Conservation (phyloP, 2,329 filamentous ascomycete genomes). For the Keithomyces neogunnii region DNA sequence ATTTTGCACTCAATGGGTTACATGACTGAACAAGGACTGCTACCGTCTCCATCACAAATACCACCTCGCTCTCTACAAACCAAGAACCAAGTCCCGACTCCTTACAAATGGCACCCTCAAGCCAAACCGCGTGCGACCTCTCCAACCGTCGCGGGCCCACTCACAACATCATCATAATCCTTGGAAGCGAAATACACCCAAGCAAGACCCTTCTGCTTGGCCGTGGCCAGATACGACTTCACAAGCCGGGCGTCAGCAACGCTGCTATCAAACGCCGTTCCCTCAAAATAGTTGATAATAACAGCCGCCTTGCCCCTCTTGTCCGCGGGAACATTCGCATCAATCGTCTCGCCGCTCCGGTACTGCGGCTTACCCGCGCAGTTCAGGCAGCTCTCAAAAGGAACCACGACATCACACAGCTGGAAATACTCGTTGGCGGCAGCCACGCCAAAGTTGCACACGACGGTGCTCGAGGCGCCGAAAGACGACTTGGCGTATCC, state of each 20-base stretch:
- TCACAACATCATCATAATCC: constrained; percentile 1
- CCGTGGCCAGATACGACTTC: background rate
- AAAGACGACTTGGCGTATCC: constrained; percentile 7
- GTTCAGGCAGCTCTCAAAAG: constrained; percentile 18
- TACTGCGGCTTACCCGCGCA: constrained; percentile 8
- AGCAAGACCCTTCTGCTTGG: background rate
- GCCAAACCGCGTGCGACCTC: background rate
- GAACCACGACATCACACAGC: constrained; percentile 17
- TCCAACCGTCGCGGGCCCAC: constrained; percentile 2
- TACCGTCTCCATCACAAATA: too few species aligned
- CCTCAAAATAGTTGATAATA: constrained; percentile 13
- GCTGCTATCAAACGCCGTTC: constrained; percentile 7
- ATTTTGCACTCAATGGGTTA: too few species aligned
- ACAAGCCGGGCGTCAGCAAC: constrained; percentile 3
- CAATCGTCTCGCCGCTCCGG: constrained; percentile 9
- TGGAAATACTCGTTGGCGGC: constrained; percentile 10
- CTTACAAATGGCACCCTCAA: background rate
- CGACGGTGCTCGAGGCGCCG: constrained; percentile 6
- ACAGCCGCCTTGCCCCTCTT: constrained; percentile 7
- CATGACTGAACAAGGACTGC: background rate
- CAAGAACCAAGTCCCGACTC: background rate
- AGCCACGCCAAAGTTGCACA: constrained; percentile 16
- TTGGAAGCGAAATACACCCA: constrained; percentile 6
- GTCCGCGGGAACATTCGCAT: constrained; percentile 9
- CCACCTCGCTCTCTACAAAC: too few species aligned